Conservation (phyloP, 2,329 filamentous ascomycete genomes). For the Periconia sp. region DNA sequence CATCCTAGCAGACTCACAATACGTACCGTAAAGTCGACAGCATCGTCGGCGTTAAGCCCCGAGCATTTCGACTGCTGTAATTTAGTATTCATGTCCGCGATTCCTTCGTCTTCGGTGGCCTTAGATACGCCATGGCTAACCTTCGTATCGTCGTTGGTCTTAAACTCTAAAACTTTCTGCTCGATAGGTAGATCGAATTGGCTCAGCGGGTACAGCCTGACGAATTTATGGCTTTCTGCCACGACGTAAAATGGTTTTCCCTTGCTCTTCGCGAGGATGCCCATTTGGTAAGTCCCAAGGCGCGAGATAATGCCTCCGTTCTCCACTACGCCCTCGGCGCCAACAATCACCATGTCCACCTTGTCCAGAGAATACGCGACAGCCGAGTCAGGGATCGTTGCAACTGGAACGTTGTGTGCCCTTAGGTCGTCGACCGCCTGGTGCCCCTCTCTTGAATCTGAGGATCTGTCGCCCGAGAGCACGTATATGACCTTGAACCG, state of each 20-base stretch:
- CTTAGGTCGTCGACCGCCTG: conserved; percentile 75
- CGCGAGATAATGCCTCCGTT: conserved; percentile 92
- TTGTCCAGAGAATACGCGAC: conserved; percentile 80
- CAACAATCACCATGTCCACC: conserved; percentile 72
- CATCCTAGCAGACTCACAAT: not conserved
- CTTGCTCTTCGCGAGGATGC: conserved; percentile 74
- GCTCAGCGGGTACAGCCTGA: conserved; percentile 80
- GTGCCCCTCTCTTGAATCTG: conserved; percentile 64
- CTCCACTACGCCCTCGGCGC: conserved; percentile 85
- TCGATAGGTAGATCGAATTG: conserved; percentile 82
- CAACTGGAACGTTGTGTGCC: conserved; percentile 78
- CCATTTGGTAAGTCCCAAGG: conserved; percentile 86
- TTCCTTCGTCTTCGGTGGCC: conserved; percentile 52
- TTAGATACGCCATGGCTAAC: conserved; percentile 32
- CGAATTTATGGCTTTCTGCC: conserved; percentile 96
- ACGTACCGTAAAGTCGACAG: conserved; percentile 74
- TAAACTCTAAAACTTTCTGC: conserved; percentile 79
- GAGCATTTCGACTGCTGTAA: conserved; percentile 19
- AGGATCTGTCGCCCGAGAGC: conserved; percentile 38
- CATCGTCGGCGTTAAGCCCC: conserved; percentile 46
- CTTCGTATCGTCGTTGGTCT: conserved; percentile 54
- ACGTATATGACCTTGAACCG: conserved; percentile 84
- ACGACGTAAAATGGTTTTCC: conserved; percentile 88
- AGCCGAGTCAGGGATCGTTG: conserved; percentile 76
- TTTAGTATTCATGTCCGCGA: conserved; percentile 37